Evolutionary conservation across 1,284 basidiomycete species (phyloP).

Genomic region (Irpex sp.): DNA sequence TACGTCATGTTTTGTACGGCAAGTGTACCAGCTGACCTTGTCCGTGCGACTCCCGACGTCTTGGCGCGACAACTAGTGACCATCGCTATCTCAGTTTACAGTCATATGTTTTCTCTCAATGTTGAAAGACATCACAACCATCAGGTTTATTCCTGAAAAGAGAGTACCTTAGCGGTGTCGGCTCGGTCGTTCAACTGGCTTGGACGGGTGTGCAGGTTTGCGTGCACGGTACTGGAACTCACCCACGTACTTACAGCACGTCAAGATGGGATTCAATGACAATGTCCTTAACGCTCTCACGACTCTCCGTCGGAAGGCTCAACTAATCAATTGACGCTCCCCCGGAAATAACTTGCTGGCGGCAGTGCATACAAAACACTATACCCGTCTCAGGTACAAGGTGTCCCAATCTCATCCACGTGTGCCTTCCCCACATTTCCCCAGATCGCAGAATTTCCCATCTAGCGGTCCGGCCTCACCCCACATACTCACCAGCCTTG

Average conservation of each 20-base stretch:
- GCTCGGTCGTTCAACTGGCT: background rate
- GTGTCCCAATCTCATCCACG: no score
- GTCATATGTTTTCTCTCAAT: background rate
- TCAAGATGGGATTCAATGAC: no score
- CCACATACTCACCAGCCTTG: background rate
- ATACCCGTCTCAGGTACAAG: background rate
- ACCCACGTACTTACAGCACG: no score
- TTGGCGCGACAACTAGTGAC: background rate
- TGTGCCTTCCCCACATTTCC: background rate
- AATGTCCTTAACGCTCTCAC: background rate
- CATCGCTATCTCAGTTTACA: background rate
- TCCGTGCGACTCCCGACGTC: background rate
- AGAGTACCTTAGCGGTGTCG: background rate
- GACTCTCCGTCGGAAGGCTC: background rate
- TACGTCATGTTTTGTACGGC: background rate
- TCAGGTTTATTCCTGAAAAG: no score
- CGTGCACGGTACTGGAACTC: no score
- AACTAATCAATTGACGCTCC: background rate
- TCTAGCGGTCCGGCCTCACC: background rate
- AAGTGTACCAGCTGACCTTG: background rate
- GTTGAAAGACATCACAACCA: background rate
- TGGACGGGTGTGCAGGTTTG: no score
- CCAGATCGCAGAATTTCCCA: background rate
- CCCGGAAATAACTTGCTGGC: background rate
- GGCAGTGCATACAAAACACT: background rate